A percentile compares a stretch with the other conserved stretches of the same genome.
These are phyloP conservation scores for Paradendryphiella salina DNA, from an alignment of 2,329 filamentous ascomycete species.

Conservation along the genomic window DNA sequence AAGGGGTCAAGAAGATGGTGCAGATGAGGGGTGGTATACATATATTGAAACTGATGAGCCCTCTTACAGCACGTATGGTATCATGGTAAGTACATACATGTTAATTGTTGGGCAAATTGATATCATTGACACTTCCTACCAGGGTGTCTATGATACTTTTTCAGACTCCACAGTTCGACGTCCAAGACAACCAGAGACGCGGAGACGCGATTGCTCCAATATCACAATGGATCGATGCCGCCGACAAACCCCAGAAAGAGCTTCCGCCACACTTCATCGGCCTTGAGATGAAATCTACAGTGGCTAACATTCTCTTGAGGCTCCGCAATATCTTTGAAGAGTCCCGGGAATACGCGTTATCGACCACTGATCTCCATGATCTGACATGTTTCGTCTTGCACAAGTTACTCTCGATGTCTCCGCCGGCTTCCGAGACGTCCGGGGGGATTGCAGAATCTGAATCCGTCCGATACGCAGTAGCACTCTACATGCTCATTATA, in stretches of 20 bases:
- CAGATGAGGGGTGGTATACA: constrained; percentile 57
- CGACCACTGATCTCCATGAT: constrained; percentile 57
- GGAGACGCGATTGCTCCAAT: constrained; percentile 57
- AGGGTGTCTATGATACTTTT: constrained; percentile 64
- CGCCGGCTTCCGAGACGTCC: neutral
- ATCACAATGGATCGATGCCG: constrained; percentile 53
- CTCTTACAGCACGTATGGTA: constrained; percentile 60
- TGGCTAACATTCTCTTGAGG: constrained; percentile 50
- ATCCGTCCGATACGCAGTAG: constrained; percentile 52
- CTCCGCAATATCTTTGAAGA: constrained; percentile 52
- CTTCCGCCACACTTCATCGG: constrained; percentile 14
- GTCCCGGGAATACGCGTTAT: constrained; percentile 31
- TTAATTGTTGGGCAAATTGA: neutral
- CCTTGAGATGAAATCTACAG: constrained; percentile 41
- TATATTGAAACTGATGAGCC: constrained; percentile 53
- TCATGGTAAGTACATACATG: constrained; percentile 52
- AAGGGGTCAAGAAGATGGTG: constrained; percentile 56
- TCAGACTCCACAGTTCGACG: constrained; percentile 57
- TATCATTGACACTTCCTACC: neutral
- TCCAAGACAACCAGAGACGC: constrained; percentile 55
- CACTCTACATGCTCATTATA: constrained; percentile 58
- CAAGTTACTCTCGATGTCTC: constrained; percentile 47
- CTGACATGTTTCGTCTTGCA: constrained; percentile 60
- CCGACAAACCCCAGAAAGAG: constrained; percentile 1
- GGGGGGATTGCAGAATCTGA: constrained; percentile 21